A percentile compares a stretch with the other conserved stretches of the same genome.
Conservation (phyloP, 2,329 filamentous ascomycete species). For the Cryphonectria japonica region DNA sequence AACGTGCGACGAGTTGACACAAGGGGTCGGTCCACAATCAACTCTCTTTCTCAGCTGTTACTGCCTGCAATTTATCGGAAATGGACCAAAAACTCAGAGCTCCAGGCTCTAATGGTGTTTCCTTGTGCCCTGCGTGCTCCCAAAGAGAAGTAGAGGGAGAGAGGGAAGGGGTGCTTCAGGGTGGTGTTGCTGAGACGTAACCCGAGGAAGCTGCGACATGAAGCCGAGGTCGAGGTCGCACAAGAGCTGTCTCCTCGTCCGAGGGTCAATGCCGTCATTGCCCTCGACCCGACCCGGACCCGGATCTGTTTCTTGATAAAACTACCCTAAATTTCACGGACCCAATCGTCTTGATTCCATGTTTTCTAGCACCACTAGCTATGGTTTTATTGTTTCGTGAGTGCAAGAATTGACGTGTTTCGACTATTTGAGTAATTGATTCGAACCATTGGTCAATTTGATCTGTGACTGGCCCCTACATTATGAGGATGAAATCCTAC, state of each 20-base stretch:
- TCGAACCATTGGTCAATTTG: too few species aligned
- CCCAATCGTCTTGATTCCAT: neutral
- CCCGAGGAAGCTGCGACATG: neutral
- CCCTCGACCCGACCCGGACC: too few species aligned
- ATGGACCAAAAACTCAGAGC: neutral
- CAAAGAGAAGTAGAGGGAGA: neutral
- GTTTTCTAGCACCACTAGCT: neutral
- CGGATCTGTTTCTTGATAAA: neutral
- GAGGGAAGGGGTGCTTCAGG: neutral
- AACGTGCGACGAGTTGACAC: neutral
- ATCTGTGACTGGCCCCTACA: too few species aligned
- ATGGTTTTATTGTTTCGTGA: neutral
- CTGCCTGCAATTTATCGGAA: neutral
- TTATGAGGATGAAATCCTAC: neutral
- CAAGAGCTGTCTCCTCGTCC: neutral
- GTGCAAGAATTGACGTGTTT: too few species aligned
- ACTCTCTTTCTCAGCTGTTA: neutral
- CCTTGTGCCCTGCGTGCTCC: neutral
- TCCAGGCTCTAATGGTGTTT: neutral
- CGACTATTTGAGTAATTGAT: too few species aligned
- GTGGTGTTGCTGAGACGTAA: neutral
- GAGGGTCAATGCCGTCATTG: conserved; percentile 13
- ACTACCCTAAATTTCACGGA: neutral
- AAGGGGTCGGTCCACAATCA: neutral
- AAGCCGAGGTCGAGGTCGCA: conserved; percentile 3